Conservation (phyloP, 1,284 basidiomycete genomes). For the Athelia psychrophila region DNA sequence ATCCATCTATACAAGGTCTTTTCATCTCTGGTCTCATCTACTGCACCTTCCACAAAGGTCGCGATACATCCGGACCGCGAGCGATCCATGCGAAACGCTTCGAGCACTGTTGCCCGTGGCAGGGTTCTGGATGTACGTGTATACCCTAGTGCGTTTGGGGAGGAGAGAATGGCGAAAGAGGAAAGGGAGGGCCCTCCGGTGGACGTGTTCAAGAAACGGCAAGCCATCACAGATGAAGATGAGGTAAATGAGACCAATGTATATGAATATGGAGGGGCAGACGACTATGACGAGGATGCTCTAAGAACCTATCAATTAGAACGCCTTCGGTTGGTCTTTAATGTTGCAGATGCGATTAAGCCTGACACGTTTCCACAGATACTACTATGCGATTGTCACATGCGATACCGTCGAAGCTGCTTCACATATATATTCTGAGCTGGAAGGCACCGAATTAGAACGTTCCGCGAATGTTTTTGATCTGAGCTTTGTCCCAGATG, state of each 20-base stretch:
- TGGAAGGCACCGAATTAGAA: conserved; percentile 96
- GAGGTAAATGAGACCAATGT: conserved; percentile 66
- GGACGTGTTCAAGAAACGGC: conserved; percentile 73
- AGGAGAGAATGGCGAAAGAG: conserved; percentile 83
- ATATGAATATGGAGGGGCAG: conserved; percentile 64
- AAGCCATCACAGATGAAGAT: conserved; percentile 33
- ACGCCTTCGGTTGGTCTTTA: conserved; percentile 70
- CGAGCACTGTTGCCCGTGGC: conserved; percentile 43
- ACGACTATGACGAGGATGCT: conserved; percentile 86
- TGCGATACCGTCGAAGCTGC: conserved; percentile 84
- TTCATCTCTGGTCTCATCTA: conserved; percentile 78
- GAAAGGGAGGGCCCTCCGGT: conserved; percentile 89
- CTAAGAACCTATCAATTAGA: conserved; percentile 94
- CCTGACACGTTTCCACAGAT: conserved; percentile 45
- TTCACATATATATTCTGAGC: conserved; percentile 79
- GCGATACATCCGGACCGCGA: conserved; percentile 3
- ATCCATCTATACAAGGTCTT: conserved; percentile 92
- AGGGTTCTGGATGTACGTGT: conserved; percentile 76
- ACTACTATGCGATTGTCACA: conserved; percentile 95
- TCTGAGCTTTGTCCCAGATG: conserved; percentile 91
- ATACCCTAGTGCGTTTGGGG: conserved; percentile 94
- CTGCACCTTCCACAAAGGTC: conserved; percentile 34
- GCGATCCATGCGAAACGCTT: conserved; percentile 7
- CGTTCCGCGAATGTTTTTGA: conserved; percentile 97
- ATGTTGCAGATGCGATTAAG: conserved; percentile 5